phyloP scores from a whole-genome alignment of 1,284 basidiomycete genomes.

The Meira miltonrushii region DNA sequence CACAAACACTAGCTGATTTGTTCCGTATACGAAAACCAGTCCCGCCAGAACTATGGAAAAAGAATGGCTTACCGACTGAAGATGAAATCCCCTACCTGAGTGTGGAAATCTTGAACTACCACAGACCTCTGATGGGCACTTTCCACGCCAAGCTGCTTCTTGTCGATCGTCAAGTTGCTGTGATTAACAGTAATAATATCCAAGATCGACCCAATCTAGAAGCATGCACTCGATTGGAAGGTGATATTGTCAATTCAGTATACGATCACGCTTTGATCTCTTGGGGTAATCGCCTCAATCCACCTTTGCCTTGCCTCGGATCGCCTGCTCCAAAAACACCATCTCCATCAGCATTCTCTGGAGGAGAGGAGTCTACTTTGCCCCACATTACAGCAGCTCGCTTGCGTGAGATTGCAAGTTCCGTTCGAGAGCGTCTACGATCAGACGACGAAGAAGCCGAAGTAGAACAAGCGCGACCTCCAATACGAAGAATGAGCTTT shows the following conservation, averaged over 20 bases:
- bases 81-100: slow-evolving; percentile 40
- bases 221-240: slow-evolving; percentile 56
- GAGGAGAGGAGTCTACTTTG: slow-evolving; percentile 15
- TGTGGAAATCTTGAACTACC: slow-evolving; percentile 51
- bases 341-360: slow-evolving; percentile 28
- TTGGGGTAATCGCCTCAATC: slow-evolving; percentile 62
- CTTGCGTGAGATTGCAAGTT: slow-evolving; percentile 27
- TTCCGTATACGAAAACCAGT: slow-evolving; percentile 46
- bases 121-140: slow-evolving; percentile 58
- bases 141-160: slow-evolving; percentile 75
- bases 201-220: slow-evolving; percentile 58
- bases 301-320: slow-evolving; percentile 60
- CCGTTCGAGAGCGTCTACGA: slow-evolving; percentile 29
- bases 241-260: slow-evolving; percentile 66
- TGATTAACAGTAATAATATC: slow-evolving; percentile 71
- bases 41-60: slow-evolving; percentile 38
- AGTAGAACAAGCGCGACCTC: slow-evolving; percentile 27
- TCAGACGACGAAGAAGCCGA: slow-evolving; percentile 43
- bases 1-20: slow-evolving; percentile 44
- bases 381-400: slow-evolving; percentile 25
- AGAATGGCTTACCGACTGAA: slow-evolving; percentile 42
- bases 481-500: slow-evolving; percentile 28
- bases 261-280: slow-evolving; percentile 69
- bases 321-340: slow-evolving; percentile 47
- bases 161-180: slow-evolving; percentile 67